A percentile compares a stretch with the other conserved stretches of the same genome.
These are phyloP conservation scores for Croton laevigatus DNA, from an alignment of 441 rosid genomes.

Conservation along the genomic window DNA sequence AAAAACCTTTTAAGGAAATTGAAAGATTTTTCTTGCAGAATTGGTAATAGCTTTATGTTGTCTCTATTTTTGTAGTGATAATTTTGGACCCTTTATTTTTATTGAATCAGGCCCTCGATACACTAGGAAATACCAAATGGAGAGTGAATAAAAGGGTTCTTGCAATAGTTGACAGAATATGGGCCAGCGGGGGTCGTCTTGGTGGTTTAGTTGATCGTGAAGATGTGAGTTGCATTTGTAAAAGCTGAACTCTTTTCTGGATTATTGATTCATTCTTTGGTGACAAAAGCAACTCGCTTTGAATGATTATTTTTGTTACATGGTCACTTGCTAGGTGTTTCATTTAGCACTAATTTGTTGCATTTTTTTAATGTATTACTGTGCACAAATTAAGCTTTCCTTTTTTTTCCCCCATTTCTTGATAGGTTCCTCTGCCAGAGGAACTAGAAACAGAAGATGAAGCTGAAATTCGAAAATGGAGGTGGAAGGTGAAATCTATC, in stretches of 20 bases:
- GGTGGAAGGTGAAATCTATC: conserved; percentile 60
- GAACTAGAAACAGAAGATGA: conserved; percentile 73
- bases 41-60: background rate
- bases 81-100: conserved; percentile 13
- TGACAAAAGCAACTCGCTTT: background rate
- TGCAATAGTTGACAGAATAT: conserved; percentile 80
- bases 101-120: conserved; percentile 79
- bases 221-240: conserved; percentile 55
- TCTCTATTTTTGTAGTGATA: conserved; percentile 20
- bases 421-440: conserved; percentile 75
- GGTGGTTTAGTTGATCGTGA: conserved; percentile 88
- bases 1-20: background rate
- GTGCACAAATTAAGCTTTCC: background rate
- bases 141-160: conserved; percentile 80
- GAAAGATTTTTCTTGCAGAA: background rate
- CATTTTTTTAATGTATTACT: background rate
- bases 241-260: conserved; percentile 9
- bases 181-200: conserved; percentile 85
- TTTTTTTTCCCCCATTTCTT: conserved; percentile 20
- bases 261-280: background rate
- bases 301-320: background rate
- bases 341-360: background rate
- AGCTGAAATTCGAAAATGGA: conserved; percentile 66
- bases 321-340: background rate
- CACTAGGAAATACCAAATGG: conserved; percentile 95